phyloP scores from a whole-genome alignment of 352 stramenopile species.

The Plasmopara viticola region DNA sequence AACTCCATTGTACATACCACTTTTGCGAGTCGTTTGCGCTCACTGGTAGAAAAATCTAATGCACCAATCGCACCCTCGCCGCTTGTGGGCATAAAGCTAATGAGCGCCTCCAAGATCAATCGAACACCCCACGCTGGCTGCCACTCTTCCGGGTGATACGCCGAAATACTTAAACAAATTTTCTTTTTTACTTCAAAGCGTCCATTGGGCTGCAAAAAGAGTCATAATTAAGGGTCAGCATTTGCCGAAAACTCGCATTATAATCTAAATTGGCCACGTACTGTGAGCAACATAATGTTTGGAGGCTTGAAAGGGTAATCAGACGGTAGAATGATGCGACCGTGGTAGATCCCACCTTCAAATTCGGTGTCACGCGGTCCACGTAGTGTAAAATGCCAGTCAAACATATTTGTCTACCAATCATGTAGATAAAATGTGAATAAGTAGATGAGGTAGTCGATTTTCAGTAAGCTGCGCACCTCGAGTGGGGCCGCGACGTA shows the following conservation, averaged over 20 bases:
- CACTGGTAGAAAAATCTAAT: slow-evolving; percentile 64
- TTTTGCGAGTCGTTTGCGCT: slow-evolving; percentile 54
- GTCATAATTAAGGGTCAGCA: slow-evolving; percentile 2
- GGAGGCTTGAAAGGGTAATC: slow-evolving; percentile 96
- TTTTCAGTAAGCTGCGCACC: slow-evolving; percentile 17
- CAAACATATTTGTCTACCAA: slow-evolving; percentile 83
- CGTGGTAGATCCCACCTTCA: slow-evolving; percentile 96
- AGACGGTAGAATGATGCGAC: slow-evolving; percentile 92
- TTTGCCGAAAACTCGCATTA: neutral
- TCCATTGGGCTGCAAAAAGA: slow-evolving; percentile 79
- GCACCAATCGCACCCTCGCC: slow-evolving; percentile 78
- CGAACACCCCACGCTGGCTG: slow-evolving; percentile 92
- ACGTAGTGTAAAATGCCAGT: slow-evolving; percentile 98
- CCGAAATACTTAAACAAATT: slow-evolving; percentile 97
- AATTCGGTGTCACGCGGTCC: slow-evolving; percentile 95
- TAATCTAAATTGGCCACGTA: slow-evolving; percentile 10
- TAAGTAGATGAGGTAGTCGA: neutral
- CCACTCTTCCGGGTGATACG: slow-evolving; percentile 98
- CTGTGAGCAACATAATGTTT: slow-evolving; percentile 96
- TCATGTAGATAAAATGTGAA: neutral
- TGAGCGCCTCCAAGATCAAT: slow-evolving; percentile 96
- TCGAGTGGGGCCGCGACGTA: slow-evolving; percentile 73
- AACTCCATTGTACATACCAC: slow-evolving; percentile 29
- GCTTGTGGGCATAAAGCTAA: slow-evolving; percentile 95
- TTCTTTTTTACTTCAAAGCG: slow-evolving; percentile 97